Evolutionary conservation across 129 eudicot species (phyloP).

Genomic region (Flaveria brownii): DNA sequence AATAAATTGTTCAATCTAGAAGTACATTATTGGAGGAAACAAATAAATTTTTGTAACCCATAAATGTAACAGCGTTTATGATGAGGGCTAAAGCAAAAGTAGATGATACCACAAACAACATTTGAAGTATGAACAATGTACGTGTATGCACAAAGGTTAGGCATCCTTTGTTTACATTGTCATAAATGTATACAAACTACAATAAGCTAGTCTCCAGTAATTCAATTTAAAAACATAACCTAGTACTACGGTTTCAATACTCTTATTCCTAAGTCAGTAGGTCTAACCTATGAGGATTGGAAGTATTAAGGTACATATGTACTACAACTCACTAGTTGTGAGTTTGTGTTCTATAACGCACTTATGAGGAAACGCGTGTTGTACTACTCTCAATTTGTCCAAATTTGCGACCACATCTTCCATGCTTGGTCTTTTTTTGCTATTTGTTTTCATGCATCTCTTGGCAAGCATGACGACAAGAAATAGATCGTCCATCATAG

Average conservation of each 20-base stretch:
- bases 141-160: background rate
- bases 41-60: no score
- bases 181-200: background rate
- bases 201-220: background rate
- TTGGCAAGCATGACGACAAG: slow-evolving; percentile 26
- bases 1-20: no score
- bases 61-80: no score
- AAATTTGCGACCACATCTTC: slow-evolving; percentile 22
- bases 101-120: background rate
- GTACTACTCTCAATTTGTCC: slow-evolving; percentile 11
- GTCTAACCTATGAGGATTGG: background rate
- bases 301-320: background rate
- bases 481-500: slow-evolving; percentile 21
- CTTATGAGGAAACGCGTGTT: background rate
- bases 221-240: no score
- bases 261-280: background rate
- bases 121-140: no score
- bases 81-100: no score
- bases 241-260: no score
- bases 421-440: slow-evolving; percentile 33
- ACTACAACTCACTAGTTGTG: background rate
- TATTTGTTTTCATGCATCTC: slow-evolving; percentile 29
- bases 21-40: no score
- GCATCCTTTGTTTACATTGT: background rate
- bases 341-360: background rate